phyloP scores from a whole-genome alignment of 768 basidiomycete species.

The Hypsizygus marmoreus region DNA sequence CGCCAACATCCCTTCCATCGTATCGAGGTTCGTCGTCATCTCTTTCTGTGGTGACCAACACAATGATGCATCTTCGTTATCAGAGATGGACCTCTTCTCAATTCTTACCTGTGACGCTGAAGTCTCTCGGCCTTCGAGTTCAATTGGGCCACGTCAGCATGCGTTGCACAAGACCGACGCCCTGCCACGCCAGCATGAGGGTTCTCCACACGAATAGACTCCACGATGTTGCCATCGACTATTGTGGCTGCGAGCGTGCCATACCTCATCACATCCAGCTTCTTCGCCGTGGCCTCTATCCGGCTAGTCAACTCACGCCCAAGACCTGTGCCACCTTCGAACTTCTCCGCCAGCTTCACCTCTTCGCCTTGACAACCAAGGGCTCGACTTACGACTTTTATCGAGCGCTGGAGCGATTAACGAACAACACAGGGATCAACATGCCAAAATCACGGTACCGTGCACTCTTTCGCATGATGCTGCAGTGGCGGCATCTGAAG shows the following conservation, averaged over 20 bases:
- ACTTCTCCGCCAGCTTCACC: conserved; percentile 25
- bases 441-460: conserved; percentile 11
- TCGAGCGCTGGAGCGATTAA: conserved; percentile 17
- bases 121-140: conserved; percentile 11
- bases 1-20: not conserved
- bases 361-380: conserved; percentile 28
- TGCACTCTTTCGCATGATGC: conserved; percentile 15
- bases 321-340: conserved; percentile 27
- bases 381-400: conserved; percentile 32
- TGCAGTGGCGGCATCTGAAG: no score
- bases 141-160: conserved; percentile 17
- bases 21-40: conserved; percentile 11
- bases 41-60: no score
- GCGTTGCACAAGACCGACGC: conserved; percentile 3
- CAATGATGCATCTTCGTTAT: no score
- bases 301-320: conserved; percentile 16
- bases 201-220: conserved; percentile 19
- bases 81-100: conserved; percentile 15
- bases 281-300: conserved; percentile 18
- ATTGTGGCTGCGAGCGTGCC: conserved; percentile 13
- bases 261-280: conserved; percentile 15
- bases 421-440: conserved; percentile 26
- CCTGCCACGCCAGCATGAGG: no score
- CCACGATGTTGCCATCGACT: conserved; percentile 15
- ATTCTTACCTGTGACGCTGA: conserved; percentile 10